Evolutionary conservation across 768 basidiomycete genomes (phyloP), one percentile per base, ranked within the genome.

Genomic region (Mycena crocata): DNA sequence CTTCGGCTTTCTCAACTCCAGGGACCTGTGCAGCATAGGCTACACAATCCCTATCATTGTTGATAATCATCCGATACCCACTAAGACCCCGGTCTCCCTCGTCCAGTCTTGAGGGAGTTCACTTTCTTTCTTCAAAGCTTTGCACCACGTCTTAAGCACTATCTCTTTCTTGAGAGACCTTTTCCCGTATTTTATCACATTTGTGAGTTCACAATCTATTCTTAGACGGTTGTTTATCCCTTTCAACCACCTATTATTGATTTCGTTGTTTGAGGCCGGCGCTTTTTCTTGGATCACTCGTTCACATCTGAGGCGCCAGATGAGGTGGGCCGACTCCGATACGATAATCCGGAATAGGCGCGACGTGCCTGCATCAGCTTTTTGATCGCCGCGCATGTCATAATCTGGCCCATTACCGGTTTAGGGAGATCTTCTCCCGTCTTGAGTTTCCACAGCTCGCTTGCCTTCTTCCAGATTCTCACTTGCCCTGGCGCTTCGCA

Each of bases 81-180:
- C 42, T 23, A 40, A 40, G 71, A 71, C 72, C 70, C 68, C 68
- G 37, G 15, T 35, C 21, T 12, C 28, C 0, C 26, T 57, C 0
- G 60, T 55, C 72, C 71, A 70, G 44, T 73, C 63, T 1, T 39
- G 21, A 17, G 54, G 48, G 17, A 69, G 54, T n/a, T 23, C 10
- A 23, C 34, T 17, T 54, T 70, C 68, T 8, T 64, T 44, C 24
- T 44, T 31, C 4, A 72, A 28, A 17, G 48, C n/a, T 19, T 44
- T 44, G 14, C 21, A 45, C 23, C 68, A 67, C 5, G 55, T 40
- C 23, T 52, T 57, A n/a, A n/a, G n/a, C 1, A 40, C 32, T 14
- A 71, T 7, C 14, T 51, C 14, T 10, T 10, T n/a, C 23, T 50
- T 51, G 15, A 60, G 9, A 12, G 46, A 63, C 35, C 44, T 68